Conservation (phyloP, 257 asterid genomes). For the Primulina eburnea region DNA sequence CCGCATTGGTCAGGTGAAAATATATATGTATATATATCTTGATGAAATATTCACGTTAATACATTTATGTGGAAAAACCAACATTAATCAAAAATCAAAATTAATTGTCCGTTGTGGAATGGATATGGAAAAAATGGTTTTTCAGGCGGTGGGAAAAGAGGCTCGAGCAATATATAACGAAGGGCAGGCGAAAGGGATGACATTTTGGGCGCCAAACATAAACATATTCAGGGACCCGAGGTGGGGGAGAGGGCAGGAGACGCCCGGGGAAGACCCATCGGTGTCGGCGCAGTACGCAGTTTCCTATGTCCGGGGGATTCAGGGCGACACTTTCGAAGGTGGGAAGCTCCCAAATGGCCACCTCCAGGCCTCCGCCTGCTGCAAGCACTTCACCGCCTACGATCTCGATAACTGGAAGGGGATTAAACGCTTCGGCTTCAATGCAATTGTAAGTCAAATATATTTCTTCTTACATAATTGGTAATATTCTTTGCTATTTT, state of each 20-base stretch:
- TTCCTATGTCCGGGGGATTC: constrained; percentile 70
- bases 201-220: constrained; percentile 88
- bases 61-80: too few relatives aligned
- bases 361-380: constrained; percentile 78
- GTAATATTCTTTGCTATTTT: not conserved
- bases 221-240: constrained; percentile 81
- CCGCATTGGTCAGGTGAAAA: constrained; percentile 68
- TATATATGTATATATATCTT: too few relatives aligned
- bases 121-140: too few relatives aligned
- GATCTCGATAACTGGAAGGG: constrained; percentile 75
- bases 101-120: too few relatives aligned
- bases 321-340: constrained; percentile 59
- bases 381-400: constrained; percentile 86
- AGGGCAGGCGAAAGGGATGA: constrained; percentile 78
- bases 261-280: constrained; percentile 82
- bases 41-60: too few relatives aligned
- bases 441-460: constrained; percentile 51
- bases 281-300: constrained; percentile 53
- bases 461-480: not conserved
- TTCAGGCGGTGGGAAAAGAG: constrained; percentile 63
- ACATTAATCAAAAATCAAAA: too few relatives aligned
- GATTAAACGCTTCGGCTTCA: constrained; percentile 32
- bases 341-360: constrained; percentile 32
- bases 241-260: constrained; percentile 93
- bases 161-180: constrained; percentile 71